Evolutionary conservation across 2,329 filamentous ascomycete genomes (phyloP), one percentile per base, ranked within the genome.

Genomic region (Diplocarpon rosae): DNA sequence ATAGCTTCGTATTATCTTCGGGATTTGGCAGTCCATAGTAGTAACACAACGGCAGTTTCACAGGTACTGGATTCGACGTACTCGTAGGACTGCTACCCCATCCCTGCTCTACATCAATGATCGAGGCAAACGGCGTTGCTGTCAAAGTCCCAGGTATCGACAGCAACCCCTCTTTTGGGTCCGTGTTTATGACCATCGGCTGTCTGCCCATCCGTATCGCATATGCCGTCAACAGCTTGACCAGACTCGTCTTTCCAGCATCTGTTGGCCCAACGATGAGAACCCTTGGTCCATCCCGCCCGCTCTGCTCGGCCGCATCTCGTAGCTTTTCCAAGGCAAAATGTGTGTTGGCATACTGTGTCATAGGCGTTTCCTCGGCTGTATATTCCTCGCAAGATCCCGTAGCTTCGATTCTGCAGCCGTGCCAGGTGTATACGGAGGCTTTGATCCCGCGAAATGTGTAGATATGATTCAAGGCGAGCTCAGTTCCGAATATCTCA

Each of bases 401-500:
- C 35, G 72, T 77, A 47, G 95, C 72, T 63, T 95, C 85, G 49
- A 98, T 68, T 42, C 79, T 79, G 65, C 88, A 95, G 56, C 92
- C 90, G 59, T 90, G 80, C 83, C 87, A 95, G 40, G 89, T 94
- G 63, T 85, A 85, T 58, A 98, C 83, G 49, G 90, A 89, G 46
- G 85, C 84, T 68, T 93, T 93, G 54, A 76, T 76, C 45, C 86
- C 85, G 37, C 76, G 74, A 64, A 98, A 90, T 28, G 73, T 80
- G 68, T 96, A 96, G 9, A 76, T 73, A 41, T 83, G 83, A 45
- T 83, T 83, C 9, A 77, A 73, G 10, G 88, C 88, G 35, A 98
- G 82, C 67, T 98, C 92, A 44, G 90, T 89, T 61, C 92, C 92
- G 62, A 96, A 95, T 59, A 94, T 79, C 65, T 98, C 92, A 39